These are phyloP conservation scores for Paradendryphiella salina DNA, from an alignment of 2,329 filamentous ascomycete genomes.

Conservation along the genomic window DNA sequence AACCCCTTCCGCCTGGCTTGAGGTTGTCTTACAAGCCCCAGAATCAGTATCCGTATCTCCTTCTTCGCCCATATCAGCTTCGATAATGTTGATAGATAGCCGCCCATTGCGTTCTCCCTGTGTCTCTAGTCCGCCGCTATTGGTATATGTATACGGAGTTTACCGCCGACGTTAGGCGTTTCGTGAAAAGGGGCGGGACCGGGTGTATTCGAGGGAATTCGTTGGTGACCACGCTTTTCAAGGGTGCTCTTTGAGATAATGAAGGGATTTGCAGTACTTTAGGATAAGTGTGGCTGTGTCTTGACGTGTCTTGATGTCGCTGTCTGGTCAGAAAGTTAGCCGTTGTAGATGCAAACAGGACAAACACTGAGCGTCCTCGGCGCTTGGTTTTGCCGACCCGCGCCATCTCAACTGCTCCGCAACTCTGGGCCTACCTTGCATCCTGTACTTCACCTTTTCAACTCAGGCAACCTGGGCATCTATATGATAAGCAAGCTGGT, in stretches of 20 bases:
- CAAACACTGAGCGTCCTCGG: slow-evolving; percentile 23
- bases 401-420: not conserved
- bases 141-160: slow-evolving; percentile 18
- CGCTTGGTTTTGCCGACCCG: slow-evolving; percentile 13
- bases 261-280: not conserved
- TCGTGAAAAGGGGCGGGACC: not conserved
- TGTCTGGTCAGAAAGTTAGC: slow-evolving; percentile 33
- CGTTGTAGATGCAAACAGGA: slow-evolving; percentile 28
- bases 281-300: not conserved
- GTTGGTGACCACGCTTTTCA: not conserved
- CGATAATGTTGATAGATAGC: slow-evolving; percentile 38
- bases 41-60: slow-evolving; percentile 93
- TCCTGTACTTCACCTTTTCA: too few species aligned
- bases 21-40: slow-evolving; percentile 73
- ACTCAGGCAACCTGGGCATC: too few species aligned
- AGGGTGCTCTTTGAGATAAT: not conserved
- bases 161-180: slow-evolving; percentile 11
- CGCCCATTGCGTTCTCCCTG: slow-evolving; percentile 37
- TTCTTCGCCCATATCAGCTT: slow-evolving; percentile 76
- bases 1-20: not conserved
- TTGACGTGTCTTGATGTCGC: slow-evolving; percentile 15
- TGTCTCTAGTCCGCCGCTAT: slow-evolving; percentile 15
- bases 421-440: not conserved
- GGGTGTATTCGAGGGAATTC: not conserved
- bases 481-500: too few species aligned